phyloP scores from a whole-genome alignment of 129 eudicot genomes.

The Artemisia tridentata region DNA sequence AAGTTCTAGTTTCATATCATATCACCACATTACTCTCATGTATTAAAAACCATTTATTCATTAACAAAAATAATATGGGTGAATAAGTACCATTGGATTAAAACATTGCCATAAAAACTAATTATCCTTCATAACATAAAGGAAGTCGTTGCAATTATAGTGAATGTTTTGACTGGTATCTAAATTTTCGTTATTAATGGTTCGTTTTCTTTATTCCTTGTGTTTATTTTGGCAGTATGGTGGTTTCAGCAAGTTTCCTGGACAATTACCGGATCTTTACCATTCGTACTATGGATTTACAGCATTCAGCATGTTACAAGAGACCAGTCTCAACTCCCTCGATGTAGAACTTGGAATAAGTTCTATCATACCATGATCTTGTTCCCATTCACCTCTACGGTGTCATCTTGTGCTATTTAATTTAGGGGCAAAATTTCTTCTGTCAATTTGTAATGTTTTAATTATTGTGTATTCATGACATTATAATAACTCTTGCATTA shows the following conservation, averaged over 20 bases:
- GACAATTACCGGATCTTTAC: conserved; percentile 79
- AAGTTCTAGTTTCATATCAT: background rate
- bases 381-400: background rate
- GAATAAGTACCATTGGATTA: background rate
- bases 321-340: conserved; percentile 50
- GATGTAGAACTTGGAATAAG: conserved; percentile 66
- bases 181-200: background rate
- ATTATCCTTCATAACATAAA: background rate
- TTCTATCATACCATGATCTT: conserved; percentile 32
- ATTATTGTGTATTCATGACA: too few relatives aligned
- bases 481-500: too few relatives aligned
- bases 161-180: too few relatives aligned
- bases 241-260: conserved; percentile 91
- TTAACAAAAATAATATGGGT: background rate
- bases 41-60: background rate
- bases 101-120: background rate
- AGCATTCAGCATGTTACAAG: conserved; percentile 86
- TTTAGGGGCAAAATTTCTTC: conserved; percentile 7
- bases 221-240: conserved; percentile 60
- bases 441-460: too few relatives aligned
- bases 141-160: background rate
- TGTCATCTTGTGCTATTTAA: background rate
- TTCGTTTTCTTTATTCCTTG: background rate
- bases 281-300: conserved; percentile 91
- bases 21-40: background rate